Evolutionary conservation across 768 basidiomycete species (phyloP).

Genomic region (Lyophyllum atratum): DNA sequence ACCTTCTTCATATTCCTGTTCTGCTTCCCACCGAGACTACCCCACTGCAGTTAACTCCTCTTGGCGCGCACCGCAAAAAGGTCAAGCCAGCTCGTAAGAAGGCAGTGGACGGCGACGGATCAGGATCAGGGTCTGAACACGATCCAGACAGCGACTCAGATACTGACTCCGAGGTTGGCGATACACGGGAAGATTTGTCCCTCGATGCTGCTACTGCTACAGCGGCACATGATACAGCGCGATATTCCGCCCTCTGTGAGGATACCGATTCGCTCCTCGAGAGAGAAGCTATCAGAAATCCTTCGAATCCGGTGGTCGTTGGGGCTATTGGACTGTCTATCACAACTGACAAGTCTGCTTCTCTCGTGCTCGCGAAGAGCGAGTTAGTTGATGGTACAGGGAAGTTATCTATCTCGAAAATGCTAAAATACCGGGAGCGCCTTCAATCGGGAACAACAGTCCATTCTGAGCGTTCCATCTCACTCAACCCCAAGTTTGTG

Average conservation of each 20-base stretch:
- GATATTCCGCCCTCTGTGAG: conserved; percentile 13
- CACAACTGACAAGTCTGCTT: too few species aligned
- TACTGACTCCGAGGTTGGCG: not conserved
- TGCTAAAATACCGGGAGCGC: not conserved
- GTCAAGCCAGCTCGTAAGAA: not conserved
- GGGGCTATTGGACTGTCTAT: too few species aligned
- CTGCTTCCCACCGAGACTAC: not conserved
- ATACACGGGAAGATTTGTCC: not conserved
- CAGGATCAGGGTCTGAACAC: not conserved
- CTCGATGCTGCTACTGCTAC: not conserved
- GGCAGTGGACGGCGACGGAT: not conserved
- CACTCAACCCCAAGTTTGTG: not conserved
- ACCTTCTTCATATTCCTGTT: conserved; percentile 1
- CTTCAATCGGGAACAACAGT: not conserved
- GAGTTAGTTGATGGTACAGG: too few species aligned
- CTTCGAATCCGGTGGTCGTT: too few species aligned
- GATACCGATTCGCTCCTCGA: conserved; percentile 1
- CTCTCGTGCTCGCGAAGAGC: too few species aligned
- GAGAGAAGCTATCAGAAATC: too few species aligned
- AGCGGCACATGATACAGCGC: conserved; percentile 10
- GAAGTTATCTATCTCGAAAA: not conserved
- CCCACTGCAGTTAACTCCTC: not conserved
- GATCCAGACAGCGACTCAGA: not conserved
- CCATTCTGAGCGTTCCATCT: not conserved
- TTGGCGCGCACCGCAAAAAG: not conserved